phyloP scores from a whole-genome alignment of 108 stramenopile species.

The Pseudonitzschia delicatissima region DNA sequence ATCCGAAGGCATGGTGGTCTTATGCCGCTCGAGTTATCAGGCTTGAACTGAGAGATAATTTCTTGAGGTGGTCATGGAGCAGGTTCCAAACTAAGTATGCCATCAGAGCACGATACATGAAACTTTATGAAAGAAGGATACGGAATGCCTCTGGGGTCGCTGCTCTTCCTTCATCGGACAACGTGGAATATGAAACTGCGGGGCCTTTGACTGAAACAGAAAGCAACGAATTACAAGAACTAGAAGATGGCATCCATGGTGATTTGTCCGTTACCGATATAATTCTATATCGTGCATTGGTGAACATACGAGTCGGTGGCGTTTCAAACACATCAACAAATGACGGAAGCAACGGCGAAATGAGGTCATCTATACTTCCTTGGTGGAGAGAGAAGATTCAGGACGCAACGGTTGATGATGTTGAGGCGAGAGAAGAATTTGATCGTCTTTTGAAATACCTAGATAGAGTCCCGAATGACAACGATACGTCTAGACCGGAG shows the following conservation, averaged over 20 bases:
- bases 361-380: not conserved
- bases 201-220: conserved; percentile 36
- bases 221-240: conserved; percentile 32
- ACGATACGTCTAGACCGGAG: conserved; percentile 8
- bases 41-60: conserved; percentile 39
- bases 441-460: conserved; percentile 36
- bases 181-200: not conserved
- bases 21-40: conserved; percentile 45
- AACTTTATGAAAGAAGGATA: conserved; percentile 45
- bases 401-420: conserved; percentile 24
- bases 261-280: conserved; percentile 53
- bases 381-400: conserved; percentile 19
- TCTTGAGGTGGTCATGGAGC: conserved; percentile 52
- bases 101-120: conserved; percentile 42
- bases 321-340: not conserved
- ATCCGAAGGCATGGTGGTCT: conserved; percentile 56
- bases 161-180: not conserved
- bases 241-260: conserved; percentile 53
- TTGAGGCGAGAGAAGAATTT: conserved; percentile 30
- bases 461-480: conserved; percentile 27
- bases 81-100: conserved; percentile 38
- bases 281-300: conserved; percentile 52
- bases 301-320: conserved; percentile 27
- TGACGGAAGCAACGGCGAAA: conserved; percentile 7
- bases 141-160: not conserved